Evolutionary conservation across 306 rosid species (phyloP).

Genomic region (Trifolium fragiferum): DNA sequence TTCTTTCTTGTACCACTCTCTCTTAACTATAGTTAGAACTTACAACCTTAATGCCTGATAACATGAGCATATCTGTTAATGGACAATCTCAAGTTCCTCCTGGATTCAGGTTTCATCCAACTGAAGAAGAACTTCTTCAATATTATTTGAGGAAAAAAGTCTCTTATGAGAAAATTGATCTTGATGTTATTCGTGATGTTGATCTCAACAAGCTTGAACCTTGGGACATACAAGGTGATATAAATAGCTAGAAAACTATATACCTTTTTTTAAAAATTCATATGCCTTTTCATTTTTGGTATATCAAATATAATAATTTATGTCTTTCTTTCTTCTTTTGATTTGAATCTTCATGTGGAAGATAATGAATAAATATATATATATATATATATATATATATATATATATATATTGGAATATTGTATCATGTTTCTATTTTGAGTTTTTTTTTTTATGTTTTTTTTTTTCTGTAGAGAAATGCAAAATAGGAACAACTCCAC

Average conservation of each 20-base stretch:
- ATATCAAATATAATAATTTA: not conserved
- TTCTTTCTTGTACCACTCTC: constrained; percentile 12
- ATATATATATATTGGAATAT: not conserved
- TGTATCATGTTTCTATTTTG: constrained; percentile 3
- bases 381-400: not conserved
- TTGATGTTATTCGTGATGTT: constrained; percentile 85
- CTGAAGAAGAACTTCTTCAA: constrained; percentile 85
- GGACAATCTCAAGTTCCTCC: constrained; percentile 95
- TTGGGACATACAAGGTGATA: constrained; percentile 93
- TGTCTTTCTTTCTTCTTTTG: not conserved
- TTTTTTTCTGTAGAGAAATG: constrained; percentile 63
- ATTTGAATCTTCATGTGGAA: constrained; percentile 8
- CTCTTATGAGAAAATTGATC: constrained; percentile 73
- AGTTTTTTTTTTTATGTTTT: not conserved
- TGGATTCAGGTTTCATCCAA: constrained; percentile 90
- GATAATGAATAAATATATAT: not conserved
- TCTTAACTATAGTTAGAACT: not conserved
- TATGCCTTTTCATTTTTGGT: constrained; percentile 4
- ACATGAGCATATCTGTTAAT: constrained; percentile 82
- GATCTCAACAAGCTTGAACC: constrained; percentile 99
- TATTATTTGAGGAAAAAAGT: constrained; percentile 88
- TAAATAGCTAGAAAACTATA: not conserved
- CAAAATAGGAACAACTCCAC: constrained; percentile 94
- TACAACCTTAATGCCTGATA: constrained; percentile 55
- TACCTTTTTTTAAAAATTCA: not conserved